Percentiles rank a stretch among this genome's conserved stretches.
These are phyloP conservation scores for Geotrichum carabidarum DNA, from an alignment of 1,139 yeast species.

Conservation along the genomic window DNA sequence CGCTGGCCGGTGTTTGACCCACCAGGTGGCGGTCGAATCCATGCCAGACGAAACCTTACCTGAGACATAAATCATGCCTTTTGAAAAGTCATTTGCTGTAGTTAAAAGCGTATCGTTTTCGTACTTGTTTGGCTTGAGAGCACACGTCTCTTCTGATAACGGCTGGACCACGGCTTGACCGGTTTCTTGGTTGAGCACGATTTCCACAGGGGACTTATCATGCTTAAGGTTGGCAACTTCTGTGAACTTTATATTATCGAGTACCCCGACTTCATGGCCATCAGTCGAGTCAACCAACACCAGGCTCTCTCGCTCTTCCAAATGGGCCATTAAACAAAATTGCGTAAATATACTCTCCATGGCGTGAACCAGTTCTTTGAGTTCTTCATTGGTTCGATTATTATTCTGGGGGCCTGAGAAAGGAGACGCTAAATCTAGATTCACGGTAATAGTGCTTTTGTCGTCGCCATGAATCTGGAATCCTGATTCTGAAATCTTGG, in stretches of 20 bases:
- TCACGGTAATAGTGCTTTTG: not conserved
- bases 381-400: not conserved
- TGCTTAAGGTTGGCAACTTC: constrained; percentile 10
- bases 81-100: constrained; percentile 15
- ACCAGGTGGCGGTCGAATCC: constrained; percentile 17
- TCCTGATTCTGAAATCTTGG: not conserved
- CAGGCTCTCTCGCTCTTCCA: not conserved
- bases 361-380: constrained; percentile 4
- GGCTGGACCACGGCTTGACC: constrained; percentile 10
- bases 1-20: constrained; percentile 12
- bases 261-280: constrained; percentile 14
- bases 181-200: constrained; percentile 3
- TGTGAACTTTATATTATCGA: constrained; percentile 3
- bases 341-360: constrained; percentile 16
- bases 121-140: not conserved
- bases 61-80: constrained; percentile 12
- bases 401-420: not conserved
- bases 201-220: constrained; percentile 18
- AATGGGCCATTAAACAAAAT: constrained; percentile 9
- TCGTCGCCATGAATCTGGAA: constrained; percentile 2
- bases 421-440: not conserved
- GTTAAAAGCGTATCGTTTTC: constrained; percentile 11
- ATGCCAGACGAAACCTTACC: constrained; percentile 13
- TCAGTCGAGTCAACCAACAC: constrained; percentile 9
- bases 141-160: not conserved